Evolutionary conservation across 1,284 basidiomycete species (phyloP).

Genomic region (Marasmius sp.): DNA sequence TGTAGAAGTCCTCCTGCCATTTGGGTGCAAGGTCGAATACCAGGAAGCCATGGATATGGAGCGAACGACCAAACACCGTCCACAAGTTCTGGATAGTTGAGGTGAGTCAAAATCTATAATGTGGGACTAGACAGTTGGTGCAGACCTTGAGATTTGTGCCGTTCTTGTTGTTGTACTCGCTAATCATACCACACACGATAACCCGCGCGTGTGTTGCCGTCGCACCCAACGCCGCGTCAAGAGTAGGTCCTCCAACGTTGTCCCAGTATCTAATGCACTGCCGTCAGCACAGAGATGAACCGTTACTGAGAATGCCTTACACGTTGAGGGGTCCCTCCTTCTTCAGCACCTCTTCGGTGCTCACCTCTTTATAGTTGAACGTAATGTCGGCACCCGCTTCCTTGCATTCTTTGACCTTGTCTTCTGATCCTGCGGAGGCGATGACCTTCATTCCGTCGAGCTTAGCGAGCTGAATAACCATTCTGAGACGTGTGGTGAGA

Average conservation of each 20-base stretch:
- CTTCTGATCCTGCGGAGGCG: conserved; percentile 58
- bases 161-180: conserved; percentile 25
- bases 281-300: background rate
- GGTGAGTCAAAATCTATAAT: background rate
- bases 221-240: conserved; percentile 47
- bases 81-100: background rate
- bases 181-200: conserved; percentile 40
- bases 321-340: conserved; percentile 46
- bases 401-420: conserved; percentile 58
- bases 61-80: background rate
- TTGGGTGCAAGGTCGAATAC: conserved; percentile 31
- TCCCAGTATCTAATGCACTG: conserved; percentile 36
- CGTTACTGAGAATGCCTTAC: conserved; percentile 26
- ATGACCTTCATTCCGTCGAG: conserved; percentile 57
- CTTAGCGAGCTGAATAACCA: conserved; percentile 50
- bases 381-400: conserved; percentile 56
- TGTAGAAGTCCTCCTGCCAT: conserved; percentile 35
- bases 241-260: conserved; percentile 54
- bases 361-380: conserved; percentile 64
- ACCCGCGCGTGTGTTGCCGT: conserved; percentile 48
- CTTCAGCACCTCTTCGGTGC: conserved; percentile 43
- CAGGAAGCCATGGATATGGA: conserved; percentile 48
- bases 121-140: background rate
- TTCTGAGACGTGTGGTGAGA: conserved; percentile 6
- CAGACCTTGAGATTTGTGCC: conserved; percentile 22